These are phyloP conservation scores for Jaenimonas drosophilae DNA, from an alignment of 208 protist species.

Conservation along the genomic window DNA sequence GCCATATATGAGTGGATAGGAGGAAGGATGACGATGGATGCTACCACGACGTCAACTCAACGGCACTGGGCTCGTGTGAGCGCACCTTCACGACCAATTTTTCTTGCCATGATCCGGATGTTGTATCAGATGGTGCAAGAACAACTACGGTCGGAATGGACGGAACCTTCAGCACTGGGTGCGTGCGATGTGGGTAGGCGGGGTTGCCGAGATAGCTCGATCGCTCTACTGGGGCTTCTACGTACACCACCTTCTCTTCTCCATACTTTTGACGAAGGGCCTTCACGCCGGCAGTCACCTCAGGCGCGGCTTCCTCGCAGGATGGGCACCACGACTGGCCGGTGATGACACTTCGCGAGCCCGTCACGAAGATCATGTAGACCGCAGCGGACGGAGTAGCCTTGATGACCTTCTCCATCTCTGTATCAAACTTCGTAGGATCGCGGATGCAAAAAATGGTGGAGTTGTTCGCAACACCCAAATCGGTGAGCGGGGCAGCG, in stretches of 20 bases:
- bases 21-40: no score
- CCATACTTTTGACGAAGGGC: conserved; percentile 22
- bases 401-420: no score
- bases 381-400: no score
- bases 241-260: conserved; percentile 19
- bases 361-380: conserved; percentile 48
- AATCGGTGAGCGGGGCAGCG: conserved; percentile 10
- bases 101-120: conserved; percentile 22
- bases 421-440: conserved; percentile 16
- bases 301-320: conserved; percentile 42
- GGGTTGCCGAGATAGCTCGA: conserved; percentile 55
- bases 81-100: conserved; percentile 27
- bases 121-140: conserved; percentile 15
- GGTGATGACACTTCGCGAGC: conserved; percentile 29
- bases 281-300: conserved; percentile 24
- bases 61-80: conserved; percentile 11
- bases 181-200: conserved; percentile 42
- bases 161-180: conserved; percentile 26
- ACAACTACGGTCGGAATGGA: conserved; percentile 48
- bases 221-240: conserved; percentile 56
- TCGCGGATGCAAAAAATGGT: conserved; percentile 23
- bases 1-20: no score
- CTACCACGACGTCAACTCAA: no score
- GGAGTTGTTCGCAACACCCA: conserved; percentile 8
- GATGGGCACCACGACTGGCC: conserved; percentile 70